Evolutionary conservation across 2,329 filamentous ascomycete species (phyloP), one percentile per base, ranked within the genome.

Genomic region (Penicillium olsonii): DNA sequence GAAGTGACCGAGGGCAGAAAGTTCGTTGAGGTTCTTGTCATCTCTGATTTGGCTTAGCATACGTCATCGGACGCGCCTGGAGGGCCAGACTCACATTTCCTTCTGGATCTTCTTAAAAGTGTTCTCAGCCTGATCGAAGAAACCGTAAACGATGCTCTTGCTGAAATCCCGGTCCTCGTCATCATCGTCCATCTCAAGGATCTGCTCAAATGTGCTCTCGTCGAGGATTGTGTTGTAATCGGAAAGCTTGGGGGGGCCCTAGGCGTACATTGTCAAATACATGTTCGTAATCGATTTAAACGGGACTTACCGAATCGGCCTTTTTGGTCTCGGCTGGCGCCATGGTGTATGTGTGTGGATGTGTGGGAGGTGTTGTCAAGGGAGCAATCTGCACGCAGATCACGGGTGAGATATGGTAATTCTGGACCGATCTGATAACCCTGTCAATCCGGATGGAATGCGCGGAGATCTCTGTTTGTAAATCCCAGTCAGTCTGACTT

Each of bases 161-260:
- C 88, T 95, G 78, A 97, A 97, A 41, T 96, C 90, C 62, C 85
- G 82, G 56, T 92, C 88, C 10, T 92, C 88, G 10, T 85, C 87
- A 57, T 89, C 88, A 57, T 97, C 94, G 70, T 99, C 94, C 92
- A 99, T 96, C 73, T 97, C 94, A 55, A 97, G 83, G 69, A 99
- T 97, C 78, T 97, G 94, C 63, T 87, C 85, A 65, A 99, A 99
- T 48, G 91, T 95, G 47, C 73, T 69, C 53, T 78, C 75, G 70
- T 97, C 92, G 72, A 99, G 85, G 67, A 80, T 80, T 58, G 94
- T 88, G 52, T 84, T 85, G 58, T 90, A 83, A 52, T 88, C 83
- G 52, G 79, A 77, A 63, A 84, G 70, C 53, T 72, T 77, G 48
- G 75, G 70, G 50, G 70, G 68, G 45, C 72, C 75, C 55, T 79